A percentile compares a stretch with the other conserved stretches of the same genome.
Evolutionary conservation across 108 stramenopile genomes (phyloP).

Genomic region (Cyclotella sp.): DNA sequence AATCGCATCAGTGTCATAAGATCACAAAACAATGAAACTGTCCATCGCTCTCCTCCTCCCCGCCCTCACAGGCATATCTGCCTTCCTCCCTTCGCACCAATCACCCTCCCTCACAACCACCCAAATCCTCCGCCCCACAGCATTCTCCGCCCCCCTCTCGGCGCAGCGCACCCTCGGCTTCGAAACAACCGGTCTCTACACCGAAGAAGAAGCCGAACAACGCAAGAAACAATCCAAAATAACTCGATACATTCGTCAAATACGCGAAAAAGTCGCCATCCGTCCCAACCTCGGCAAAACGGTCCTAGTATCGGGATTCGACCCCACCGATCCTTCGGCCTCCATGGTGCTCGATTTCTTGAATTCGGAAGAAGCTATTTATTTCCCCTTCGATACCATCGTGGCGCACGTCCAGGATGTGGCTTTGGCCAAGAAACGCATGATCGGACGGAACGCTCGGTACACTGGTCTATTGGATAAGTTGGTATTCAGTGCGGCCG

Average conservation of each 20-base stretch:
- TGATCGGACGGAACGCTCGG: constrained; percentile 81
- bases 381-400: constrained; percentile 74
- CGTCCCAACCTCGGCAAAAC: constrained; percentile 38
- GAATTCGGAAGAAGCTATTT: constrained; percentile 74
- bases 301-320: constrained; percentile 49
- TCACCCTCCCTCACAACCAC: constrained; percentile 1
- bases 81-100: constrained; percentile 34
- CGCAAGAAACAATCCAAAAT: constrained; percentile 23
- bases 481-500: constrained; percentile 61
- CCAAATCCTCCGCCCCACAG: constrained; percentile 10
- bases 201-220: constrained; percentile 20
- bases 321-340: constrained; percentile 59
- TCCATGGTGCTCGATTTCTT: constrained; percentile 83
- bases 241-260: constrained; percentile 16
- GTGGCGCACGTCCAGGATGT: constrained; percentile 81
- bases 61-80: constrained; percentile 19
- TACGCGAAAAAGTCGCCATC: constrained; percentile 12
- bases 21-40: constrained; percentile 35
- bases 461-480: constrained; percentile 93
- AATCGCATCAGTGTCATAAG: background rate
- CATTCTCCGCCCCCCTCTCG: background rate
- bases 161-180: constrained; percentile 38
- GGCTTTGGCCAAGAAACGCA: constrained; percentile 85
- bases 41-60: constrained; percentile 29
- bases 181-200: constrained; percentile 37